Base-by-base conservation (phyloP, 129 eudicot genomes). In the Flaveria trinervia region DNA sequence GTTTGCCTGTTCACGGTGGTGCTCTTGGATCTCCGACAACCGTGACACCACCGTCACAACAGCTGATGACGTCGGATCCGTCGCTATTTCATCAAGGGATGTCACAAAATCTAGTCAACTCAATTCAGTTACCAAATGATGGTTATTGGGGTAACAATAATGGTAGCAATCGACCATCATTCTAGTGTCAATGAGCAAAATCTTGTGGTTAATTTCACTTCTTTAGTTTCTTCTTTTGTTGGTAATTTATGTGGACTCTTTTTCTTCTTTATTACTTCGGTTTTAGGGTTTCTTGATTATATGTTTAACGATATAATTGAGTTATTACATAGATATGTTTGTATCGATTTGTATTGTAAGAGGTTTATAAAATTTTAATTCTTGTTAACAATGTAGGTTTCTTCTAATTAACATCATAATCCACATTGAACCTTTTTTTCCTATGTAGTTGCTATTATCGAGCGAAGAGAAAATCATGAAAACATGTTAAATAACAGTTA, bases 251-350 rank as follows among this genome's bases (percentile, higher is more conserved):
- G 51, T 66, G 28, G 18, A 17, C 46, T 64, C 44, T 6, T 66
- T 66, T 66, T 26, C 22, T 17, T 66, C 23, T 65, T 65, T 7
- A n/a, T 15, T 65, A 28, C 23, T 28, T 17, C 3, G 10, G 50
- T 39, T 66, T 66, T 66, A 66, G 71, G 50, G 71, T 66, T 66
- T 66, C 26, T 66, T 66, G 71, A 66, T 39, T 36, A n/a, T 9
- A 26, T 36, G 51, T 39, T 39, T 1, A 62, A 45, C 4, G 60
- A 16, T 15, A 1, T 15, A 8, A n/a, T n/a, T 20, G 41, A 39
- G 28, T 26, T 26, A 26, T 26, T 0, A 26, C 23, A 36, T 39
- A 39, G 22, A 66, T 66, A 11, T 66, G 71, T 4, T 36, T 66
- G 25, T 66, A 17, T 17, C 17, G 50, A 66, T 66, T 66, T 66